phyloP scores from a whole-genome alignment of 192 early-diverging fungal species.

The Pilaira anomala region DNA sequence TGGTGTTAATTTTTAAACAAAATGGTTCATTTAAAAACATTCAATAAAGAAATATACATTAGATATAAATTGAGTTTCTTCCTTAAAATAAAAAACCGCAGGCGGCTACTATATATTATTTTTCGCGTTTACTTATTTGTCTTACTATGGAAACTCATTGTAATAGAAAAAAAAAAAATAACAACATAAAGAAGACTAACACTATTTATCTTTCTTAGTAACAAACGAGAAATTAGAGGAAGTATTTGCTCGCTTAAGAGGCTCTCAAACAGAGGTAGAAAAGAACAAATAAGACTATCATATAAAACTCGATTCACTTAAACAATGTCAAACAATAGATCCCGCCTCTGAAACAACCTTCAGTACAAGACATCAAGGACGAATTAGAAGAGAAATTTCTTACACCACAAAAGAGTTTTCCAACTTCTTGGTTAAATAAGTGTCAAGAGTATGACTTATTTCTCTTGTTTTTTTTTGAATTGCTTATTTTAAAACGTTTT shows the following conservation, averaged over 20 bases:
- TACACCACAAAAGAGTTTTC: constrained; percentile 50
- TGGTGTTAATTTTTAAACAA: too few species aligned
- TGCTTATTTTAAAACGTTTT: neutral
- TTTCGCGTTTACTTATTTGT: too few species aligned
- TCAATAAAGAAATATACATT: too few species aligned
- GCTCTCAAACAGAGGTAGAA: neutral
- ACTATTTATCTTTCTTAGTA: too few species aligned
- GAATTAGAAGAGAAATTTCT: constrained; percentile 56
- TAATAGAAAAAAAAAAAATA: too few species aligned
- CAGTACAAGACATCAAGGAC: constrained; percentile 31
- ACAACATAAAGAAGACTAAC: too few species aligned
- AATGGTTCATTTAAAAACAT: too few species aligned
- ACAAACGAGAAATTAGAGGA: neutral
- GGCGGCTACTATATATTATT: too few species aligned
- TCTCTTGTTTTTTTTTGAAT: neutral
- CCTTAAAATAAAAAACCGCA: too few species aligned
- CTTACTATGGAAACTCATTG: too few species aligned
- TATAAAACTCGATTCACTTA: neutral
- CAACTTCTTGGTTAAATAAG: constrained; percentile 49
- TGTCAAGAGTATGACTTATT: constrained; percentile 48
- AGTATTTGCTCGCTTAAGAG: neutral
- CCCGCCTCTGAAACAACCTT: neutral
- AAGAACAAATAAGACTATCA: neutral
- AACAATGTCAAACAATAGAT: neutral
- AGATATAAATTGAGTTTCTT: too few species aligned